A percentile compares a stretch with the other conserved stretches of the same genome.
These are phyloP conservation scores for Phlebiopsis flavidoalba DNA, from an alignment of 768 basidiomycete genomes.

Conservation along the genomic window DNA sequence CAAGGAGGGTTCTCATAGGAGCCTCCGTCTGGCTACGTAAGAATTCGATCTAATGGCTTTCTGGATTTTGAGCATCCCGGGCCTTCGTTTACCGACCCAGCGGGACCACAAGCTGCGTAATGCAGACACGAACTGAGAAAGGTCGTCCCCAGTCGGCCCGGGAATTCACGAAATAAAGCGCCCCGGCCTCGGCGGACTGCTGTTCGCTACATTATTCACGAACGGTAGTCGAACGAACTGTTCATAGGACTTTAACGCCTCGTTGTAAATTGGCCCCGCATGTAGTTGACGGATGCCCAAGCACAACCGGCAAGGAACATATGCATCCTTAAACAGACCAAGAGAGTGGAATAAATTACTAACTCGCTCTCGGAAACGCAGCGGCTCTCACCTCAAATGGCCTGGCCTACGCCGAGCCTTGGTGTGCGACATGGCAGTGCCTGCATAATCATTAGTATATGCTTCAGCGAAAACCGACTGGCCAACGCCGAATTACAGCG, in stretches of 20 bases:
- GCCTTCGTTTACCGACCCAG: conserved; percentile 34
- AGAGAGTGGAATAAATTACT: background rate
- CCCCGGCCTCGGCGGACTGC: conserved; percentile 15
- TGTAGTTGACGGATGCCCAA: conserved; percentile 21
- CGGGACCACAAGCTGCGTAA: conserved; percentile 37
- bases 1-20: background rate
- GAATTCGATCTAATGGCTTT: conserved; percentile 11
- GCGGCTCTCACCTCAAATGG: conserved; percentile 24
- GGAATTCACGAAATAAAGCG: conserved; percentile 28
- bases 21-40: background rate
- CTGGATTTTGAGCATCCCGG: conserved; percentile 29
- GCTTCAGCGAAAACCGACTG: background rate
- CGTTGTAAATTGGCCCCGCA: conserved; percentile 10
- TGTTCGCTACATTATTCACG: conserved; percentile 22
- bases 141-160: conserved; percentile 29
- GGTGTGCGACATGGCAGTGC: conserved; percentile 29
- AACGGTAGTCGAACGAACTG: conserved; percentile 20
- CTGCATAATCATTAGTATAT: conserved; percentile 9
- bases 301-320: conserved; percentile 24
- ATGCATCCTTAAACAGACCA: conserved; percentile 25
- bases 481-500: background rate
- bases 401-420: conserved; percentile 30
- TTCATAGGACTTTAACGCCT: conserved; percentile 25
- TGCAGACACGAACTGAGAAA: conserved; percentile 32
- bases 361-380: background rate